Conservation (phyloP, 2,329 filamentous ascomycete genomes). For the Metarhizium sp. region DNA sequence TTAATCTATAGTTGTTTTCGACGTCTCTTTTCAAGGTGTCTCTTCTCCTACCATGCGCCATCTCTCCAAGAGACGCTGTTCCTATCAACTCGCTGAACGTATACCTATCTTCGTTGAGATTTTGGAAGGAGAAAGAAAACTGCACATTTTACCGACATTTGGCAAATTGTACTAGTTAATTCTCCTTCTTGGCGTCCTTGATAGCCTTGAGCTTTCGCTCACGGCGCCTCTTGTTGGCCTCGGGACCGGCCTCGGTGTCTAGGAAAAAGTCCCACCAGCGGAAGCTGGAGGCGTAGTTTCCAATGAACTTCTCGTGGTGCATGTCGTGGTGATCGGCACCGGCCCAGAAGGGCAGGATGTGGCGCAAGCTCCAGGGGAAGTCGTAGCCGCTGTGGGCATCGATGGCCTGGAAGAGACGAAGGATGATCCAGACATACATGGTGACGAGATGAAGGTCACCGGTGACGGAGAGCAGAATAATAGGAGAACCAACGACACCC, state of each 20-base stretch:
- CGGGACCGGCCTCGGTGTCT: constrained; percentile 86
- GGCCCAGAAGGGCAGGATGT: constrained; percentile 96
- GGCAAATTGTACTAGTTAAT: constrained; percentile 33
- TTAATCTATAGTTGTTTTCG: constrained; percentile 6
- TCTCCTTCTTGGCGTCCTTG: constrained; percentile 52
- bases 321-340: constrained; percentile 94
- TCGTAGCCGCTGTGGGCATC: constrained; percentile 97
- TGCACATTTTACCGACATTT: background rate
- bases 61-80: too few species aligned
- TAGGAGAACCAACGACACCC: constrained; percentile 73
- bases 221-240: constrained; percentile 74
- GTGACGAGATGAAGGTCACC: constrained; percentile 88
- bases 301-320: constrained; percentile 97
- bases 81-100: background rate
- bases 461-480: constrained; percentile 75
- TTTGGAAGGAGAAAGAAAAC: background rate
- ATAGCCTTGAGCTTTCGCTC: constrained; percentile 64
- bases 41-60: background rate
- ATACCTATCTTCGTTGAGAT: background rate
- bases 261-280: constrained; percentile 96
- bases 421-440: constrained; percentile 94
- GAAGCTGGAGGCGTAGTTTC: constrained; percentile 97
- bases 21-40: background rate
- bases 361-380: constrained; percentile 93
- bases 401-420: constrained; percentile 93